Evolutionary conservation across 73 alveolate species (phyloP).

Genomic region (Stentor coeruleus): DNA sequence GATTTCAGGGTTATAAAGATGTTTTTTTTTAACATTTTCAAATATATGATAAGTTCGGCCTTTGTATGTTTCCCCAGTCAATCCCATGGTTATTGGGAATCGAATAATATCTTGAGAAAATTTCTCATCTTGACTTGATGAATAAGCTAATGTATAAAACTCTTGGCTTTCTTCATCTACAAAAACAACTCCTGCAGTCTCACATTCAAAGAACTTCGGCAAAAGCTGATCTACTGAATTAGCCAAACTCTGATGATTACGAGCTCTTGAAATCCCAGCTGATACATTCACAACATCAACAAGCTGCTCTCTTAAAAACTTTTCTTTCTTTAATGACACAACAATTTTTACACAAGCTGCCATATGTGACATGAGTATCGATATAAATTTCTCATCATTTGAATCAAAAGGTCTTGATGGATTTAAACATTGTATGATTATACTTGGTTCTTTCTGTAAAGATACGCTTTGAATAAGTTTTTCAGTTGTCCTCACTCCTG

Average conservation of each 20-base stretch:
- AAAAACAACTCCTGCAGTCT: conserved; percentile 5
- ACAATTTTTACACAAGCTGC: background rate
- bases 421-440: background rate
- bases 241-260: conserved; percentile 16
- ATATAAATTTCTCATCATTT: background rate
- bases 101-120: background rate
- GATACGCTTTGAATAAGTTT: background rate
- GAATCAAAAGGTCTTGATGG: background rate
- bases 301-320: background rate
- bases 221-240: background rate
- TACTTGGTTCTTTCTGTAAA: background rate
- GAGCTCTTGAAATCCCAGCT: background rate
- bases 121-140: background rate
- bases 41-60: background rate
- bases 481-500: background rate
- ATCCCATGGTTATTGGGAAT: background rate
- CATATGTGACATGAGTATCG: background rate
- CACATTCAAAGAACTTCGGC: conserved; percentile 21
- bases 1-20: background rate
- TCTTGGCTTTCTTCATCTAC: background rate
- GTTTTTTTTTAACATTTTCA: background rate
- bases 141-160: background rate
- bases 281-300: background rate
- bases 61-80: background rate
- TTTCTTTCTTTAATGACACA: background rate